A percentile compares a stretch with the other conserved stretches of the same genome.
These are phyloP conservation scores for Zangia roseola DNA, from an alignment of 768 basidiomycete genomes.

Conservation along the genomic window DNA sequence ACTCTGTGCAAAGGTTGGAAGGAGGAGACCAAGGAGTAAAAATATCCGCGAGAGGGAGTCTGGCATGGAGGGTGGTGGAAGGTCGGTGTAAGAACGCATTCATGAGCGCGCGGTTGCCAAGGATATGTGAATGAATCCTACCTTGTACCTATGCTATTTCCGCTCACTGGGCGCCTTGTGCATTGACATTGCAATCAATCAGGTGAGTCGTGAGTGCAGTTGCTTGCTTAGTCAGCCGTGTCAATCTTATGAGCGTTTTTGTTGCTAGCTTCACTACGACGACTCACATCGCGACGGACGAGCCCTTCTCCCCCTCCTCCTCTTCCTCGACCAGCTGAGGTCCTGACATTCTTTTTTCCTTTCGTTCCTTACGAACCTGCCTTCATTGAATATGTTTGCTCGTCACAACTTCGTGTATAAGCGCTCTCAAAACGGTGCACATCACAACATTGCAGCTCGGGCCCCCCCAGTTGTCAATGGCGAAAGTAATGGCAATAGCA, in stretches of 20 bases:
- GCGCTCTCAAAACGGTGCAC: slow-evolving; percentile 10
- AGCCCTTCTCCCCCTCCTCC: background rate
- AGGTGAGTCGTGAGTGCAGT: background rate
- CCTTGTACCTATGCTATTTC: slow-evolving; percentile 12
- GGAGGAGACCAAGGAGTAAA: slow-evolving; percentile 12
- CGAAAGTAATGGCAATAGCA: no score
- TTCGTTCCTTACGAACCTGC: slow-evolving; percentile 25
- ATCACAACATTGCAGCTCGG: slow-evolving; percentile 10
- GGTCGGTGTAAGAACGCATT: slow-evolving; percentile 1
- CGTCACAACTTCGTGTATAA: slow-evolving; percentile 15
- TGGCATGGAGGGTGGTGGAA: slow-evolving; percentile 17
- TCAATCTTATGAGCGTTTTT: background rate
- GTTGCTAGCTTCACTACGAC: background rate
- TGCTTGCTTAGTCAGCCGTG: slow-evolving; percentile 7
- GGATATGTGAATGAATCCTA: background rate
- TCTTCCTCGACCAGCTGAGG: background rate
- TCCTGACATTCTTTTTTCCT: slow-evolving; percentile 18
- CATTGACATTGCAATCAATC: no score
- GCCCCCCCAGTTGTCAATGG: no score
- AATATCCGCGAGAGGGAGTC: slow-evolving; percentile 19
- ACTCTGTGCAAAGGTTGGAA: slow-evolving; percentile 16
- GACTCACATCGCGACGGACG: slow-evolving; percentile 1
- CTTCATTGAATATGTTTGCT: slow-evolving; percentile 10
- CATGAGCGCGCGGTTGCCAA: slow-evolving; percentile 6
- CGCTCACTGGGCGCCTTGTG: background rate